phyloP scores from a whole-genome alignment of 208 protist species.

The Endotrypanum monterogeii region DNA sequence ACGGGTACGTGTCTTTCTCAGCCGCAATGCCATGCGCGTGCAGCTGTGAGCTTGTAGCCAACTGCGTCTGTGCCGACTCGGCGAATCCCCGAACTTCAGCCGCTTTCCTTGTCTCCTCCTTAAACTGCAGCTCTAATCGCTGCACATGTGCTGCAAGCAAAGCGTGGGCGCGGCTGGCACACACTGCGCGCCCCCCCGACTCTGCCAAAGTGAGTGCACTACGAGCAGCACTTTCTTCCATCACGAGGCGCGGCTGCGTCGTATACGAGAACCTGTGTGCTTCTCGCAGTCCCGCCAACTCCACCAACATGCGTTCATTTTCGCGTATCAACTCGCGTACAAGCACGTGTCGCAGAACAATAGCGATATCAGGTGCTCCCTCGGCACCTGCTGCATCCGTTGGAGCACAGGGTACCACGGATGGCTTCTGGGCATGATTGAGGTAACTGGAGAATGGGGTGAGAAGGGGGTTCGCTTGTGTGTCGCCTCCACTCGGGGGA shows the following conservation, averaged over 20 bases:
- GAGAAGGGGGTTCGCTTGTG: neutral
- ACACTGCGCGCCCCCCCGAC: constrained; percentile 12
- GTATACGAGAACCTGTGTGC: neutral
- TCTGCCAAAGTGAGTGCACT: constrained; percentile 22
- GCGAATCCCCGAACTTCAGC: constrained; percentile 47
- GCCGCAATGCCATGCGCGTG: neutral
- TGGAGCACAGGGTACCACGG: neutral
- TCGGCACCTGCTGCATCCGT: neutral
- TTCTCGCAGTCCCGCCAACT: constrained; percentile 33
- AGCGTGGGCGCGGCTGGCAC: constrained; percentile 9
- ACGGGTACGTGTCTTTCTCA: neutral
- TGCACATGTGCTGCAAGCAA: constrained; percentile 2
- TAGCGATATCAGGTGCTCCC: neutral
- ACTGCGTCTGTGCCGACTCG: constrained; percentile 46
- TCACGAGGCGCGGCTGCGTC: neutral
- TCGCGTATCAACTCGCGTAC: constrained; percentile 56
- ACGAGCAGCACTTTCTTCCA: constrained; percentile 16
- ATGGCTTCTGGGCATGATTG: neutral
- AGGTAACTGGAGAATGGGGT: neutral
- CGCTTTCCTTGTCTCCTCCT: constrained; percentile 26
- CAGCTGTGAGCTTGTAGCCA: constrained; percentile 18
- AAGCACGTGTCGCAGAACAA: constrained; percentile 23
- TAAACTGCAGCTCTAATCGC: constrained; percentile 19
- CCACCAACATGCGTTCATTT: constrained; percentile 53
- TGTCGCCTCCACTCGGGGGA: neutral